A percentile compares a stretch with the other conserved stretches of the same genome.
phyloP scores from a whole-genome alignment of 2,329 filamentous ascomycete species.

The Botrytis byssoidea region DNA sequence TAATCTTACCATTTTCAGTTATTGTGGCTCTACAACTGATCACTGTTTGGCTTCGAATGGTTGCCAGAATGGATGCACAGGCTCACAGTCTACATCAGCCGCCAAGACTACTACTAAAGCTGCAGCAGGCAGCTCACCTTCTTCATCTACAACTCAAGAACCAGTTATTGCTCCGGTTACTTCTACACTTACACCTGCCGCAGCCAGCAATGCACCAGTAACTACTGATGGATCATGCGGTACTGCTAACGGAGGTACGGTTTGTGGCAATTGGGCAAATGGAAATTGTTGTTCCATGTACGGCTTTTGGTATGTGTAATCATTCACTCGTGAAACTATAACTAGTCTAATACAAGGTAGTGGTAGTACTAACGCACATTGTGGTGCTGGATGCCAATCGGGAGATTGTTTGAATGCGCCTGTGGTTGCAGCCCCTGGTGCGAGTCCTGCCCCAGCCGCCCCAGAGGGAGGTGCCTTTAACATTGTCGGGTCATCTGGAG shows the following conservation, averaged over 20 bases:
- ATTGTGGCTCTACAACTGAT: slow-evolving; percentile 36
- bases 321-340: neutral
- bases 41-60: slow-evolving; percentile 35
- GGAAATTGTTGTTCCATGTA: slow-evolving; percentile 58
- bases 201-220: slow-evolving; percentile 37
- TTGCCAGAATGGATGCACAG: slow-evolving; percentile 38
- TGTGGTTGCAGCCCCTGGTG: slow-evolving; percentile 36
- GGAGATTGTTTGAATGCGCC: slow-evolving; percentile 49
- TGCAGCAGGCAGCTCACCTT: neutral
- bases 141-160: slow-evolving; percentile 28
- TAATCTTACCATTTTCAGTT: slow-evolving; percentile 31
- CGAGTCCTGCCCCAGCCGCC: slow-evolving; percentile 45
- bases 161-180: slow-evolving; percentile 32
- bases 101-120: slow-evolving; percentile 24
- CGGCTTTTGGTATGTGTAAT: slow-evolving; percentile 48
- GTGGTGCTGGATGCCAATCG: slow-evolving; percentile 56
- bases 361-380: slow-evolving; percentile 48
- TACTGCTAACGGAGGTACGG: slow-evolving; percentile 46
- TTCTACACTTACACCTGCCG: slow-evolving; percentile 27
- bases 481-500: slow-evolving; percentile 54
- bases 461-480: slow-evolving; percentile 48
- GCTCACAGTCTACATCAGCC: slow-evolving; percentile 22
- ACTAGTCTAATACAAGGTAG: slow-evolving; percentile 30
- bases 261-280: slow-evolving; percentile 52
- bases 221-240: slow-evolving; percentile 57